These are phyloP conservation scores for Rhodocollybia butyracea DNA, from an alignment of 768 basidiomycete genomes.

Conservation along the genomic window DNA sequence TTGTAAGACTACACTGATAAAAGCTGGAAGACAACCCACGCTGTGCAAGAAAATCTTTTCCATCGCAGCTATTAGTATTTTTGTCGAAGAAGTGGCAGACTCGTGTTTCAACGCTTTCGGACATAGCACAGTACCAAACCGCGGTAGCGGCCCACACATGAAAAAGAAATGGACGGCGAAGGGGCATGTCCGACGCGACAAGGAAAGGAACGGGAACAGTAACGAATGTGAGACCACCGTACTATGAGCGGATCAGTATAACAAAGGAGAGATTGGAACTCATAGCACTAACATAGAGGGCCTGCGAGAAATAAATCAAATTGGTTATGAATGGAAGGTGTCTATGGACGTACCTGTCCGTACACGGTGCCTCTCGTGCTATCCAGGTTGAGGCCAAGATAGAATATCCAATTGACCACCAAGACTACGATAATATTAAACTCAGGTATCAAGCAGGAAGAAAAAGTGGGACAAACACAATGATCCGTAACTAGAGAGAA, in stretches of 20 bases:
- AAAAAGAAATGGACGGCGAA: not conserved
- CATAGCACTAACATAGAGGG: not conserved
- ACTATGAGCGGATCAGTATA: not conserved
- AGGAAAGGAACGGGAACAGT: slow-evolving; percentile 7
- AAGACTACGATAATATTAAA: not conserved
- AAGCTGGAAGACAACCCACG: slow-evolving; percentile 9
- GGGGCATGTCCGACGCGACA: slow-evolving; percentile 3
- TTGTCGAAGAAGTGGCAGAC: slow-evolving; percentile 10
- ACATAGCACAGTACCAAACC: slow-evolving; percentile 14
- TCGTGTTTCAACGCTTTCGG: slow-evolving; percentile 11
- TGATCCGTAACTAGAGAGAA: slow-evolving; percentile 3
- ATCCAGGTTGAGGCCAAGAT: not conserved
- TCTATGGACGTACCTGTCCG: not conserved
- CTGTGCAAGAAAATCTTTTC: slow-evolving; percentile 23
- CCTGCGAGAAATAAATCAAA: not conserved
- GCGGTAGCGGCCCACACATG: slow-evolving; percentile 3
- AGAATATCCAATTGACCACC: slow-evolving; percentile 7
- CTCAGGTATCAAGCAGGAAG: not conserved
- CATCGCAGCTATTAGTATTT: slow-evolving; percentile 6
- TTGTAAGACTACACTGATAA: not conserved
- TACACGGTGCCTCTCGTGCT: slow-evolving; percentile 4
- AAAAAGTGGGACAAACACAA: not conserved
- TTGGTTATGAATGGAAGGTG: not conserved
- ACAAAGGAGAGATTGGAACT: not conserved
- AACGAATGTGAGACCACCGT: slow-evolving; percentile 3